Evolutionary conservation across 2,329 filamentous ascomycete species (phyloP).

Genomic region (Furcasterigmium sp.): DNA sequence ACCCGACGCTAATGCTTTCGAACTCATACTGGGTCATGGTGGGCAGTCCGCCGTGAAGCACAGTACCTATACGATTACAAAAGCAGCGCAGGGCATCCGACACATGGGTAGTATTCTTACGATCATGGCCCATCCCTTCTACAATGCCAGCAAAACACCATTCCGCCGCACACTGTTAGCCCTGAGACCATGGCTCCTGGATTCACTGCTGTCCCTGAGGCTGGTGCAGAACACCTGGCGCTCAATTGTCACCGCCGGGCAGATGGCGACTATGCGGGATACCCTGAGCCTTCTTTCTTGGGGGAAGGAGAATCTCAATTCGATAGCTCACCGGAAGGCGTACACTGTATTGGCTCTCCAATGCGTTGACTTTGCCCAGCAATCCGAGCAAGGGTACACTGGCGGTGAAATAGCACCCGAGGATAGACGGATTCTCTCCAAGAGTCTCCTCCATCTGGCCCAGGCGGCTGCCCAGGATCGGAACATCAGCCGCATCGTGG

Average conservation of each 20-base stretch:
- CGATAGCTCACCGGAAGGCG: conserved; percentile 26
- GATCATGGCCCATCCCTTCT: conserved; percentile 35
- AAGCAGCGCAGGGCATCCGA: conserved; percentile 36
- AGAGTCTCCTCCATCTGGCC: conserved; percentile 31
- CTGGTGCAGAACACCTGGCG: conserved; percentile 32
- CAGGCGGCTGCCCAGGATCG: conserved; percentile 23
- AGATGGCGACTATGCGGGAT: background rate
- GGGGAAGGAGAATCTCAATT: background rate
- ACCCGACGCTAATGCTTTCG: conserved; percentile 22
- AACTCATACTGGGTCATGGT: conserved; percentile 24
- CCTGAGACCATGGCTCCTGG: conserved; percentile 43
- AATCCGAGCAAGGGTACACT: conserved; percentile 23
- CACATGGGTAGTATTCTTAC: conserved; percentile 39
- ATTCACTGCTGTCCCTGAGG: conserved; percentile 38
- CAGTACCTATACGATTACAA: conserved; percentile 33
- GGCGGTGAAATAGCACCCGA: conserved; percentile 17
- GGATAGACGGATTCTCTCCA: conserved; percentile 26
- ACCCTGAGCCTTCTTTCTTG: background rate
- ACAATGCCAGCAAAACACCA: conserved; percentile 16
- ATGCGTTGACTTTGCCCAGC: conserved; percentile 33
- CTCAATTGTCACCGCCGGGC: conserved; percentile 9
- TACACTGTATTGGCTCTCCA: conserved; percentile 33
- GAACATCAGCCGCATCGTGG: conserved; percentile 31
- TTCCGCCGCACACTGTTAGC: conserved; percentile 27
- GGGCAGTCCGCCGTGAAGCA: conserved; percentile 16